Evolutionary conservation across 2,329 filamentous ascomycete species (phyloP).

Genomic region (Aphanocladium album): DNA sequence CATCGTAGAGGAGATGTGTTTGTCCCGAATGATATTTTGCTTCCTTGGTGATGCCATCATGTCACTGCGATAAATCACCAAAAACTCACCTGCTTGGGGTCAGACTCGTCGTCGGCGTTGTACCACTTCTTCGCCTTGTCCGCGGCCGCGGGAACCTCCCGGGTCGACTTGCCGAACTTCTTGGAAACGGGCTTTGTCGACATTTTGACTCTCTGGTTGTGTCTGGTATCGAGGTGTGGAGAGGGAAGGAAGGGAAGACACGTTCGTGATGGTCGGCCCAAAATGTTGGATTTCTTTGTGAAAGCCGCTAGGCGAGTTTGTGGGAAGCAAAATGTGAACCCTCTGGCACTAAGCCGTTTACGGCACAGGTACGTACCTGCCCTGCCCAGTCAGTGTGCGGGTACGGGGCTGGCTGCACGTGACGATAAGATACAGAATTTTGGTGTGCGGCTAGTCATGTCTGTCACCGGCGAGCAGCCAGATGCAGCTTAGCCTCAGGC

Average conservation of each 20-base stretch:
- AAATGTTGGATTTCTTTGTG: slow-evolving; percentile 40
- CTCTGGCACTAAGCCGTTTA: slow-evolving; percentile 33
- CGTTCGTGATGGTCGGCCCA: slow-evolving; percentile 33
- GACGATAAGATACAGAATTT: slow-evolving; percentile 25
- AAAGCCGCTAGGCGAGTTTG: slow-evolving; percentile 37
- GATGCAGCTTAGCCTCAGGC: neutral
- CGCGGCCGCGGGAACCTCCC: slow-evolving; percentile 77
- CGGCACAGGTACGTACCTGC: slow-evolving; percentile 18
- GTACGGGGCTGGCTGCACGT: slow-evolving; percentile 33
- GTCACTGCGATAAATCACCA: slow-evolving; percentile 9
- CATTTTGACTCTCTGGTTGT: slow-evolving; percentile 55
- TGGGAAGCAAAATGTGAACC: slow-evolving; percentile 41
- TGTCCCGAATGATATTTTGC: neutral
- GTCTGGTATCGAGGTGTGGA: slow-evolving; percentile 35
- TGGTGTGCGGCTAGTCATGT: neutral
- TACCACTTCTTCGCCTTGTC: slow-evolving; percentile 99
- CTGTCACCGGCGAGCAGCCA: neutral
- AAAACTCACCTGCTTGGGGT: slow-evolving; percentile 87
- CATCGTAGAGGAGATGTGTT: neutral
- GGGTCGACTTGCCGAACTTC: slow-evolving; percentile 96
- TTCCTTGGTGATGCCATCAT: slow-evolving; percentile 13
- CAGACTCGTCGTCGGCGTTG: slow-evolving; percentile 84
- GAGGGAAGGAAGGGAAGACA: slow-evolving; percentile 31
- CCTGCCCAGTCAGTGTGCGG: slow-evolving; percentile 18
- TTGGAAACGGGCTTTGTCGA: slow-evolving; percentile 75